Evolutionary conservation across 2,329 filamentous ascomycete genomes (phyloP).

Genomic region (Verticillium dahliae): DNA sequence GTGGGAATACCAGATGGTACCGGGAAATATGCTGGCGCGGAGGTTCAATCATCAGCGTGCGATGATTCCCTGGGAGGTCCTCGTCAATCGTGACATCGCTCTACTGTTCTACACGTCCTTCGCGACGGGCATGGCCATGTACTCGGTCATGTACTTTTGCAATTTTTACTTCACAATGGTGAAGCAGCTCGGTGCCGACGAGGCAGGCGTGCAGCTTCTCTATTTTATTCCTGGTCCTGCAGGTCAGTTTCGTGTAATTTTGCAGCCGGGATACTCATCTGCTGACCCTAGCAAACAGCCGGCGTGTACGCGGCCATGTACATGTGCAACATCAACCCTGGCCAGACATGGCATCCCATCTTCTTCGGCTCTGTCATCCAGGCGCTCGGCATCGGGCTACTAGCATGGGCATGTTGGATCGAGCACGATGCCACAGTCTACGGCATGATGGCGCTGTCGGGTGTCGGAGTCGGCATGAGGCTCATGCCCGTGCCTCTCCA

Average conservation of each 20-base stretch:
- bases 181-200: constrained; percentile 27
- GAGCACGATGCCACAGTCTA: constrained; percentile 46
- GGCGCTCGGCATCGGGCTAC: constrained; percentile 48
- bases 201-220: constrained; percentile 51
- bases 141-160: constrained; percentile 53
- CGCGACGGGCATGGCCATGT: constrained; percentile 49
- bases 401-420: constrained; percentile 49
- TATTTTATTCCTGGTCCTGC: constrained; percentile 60
- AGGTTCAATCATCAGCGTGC: constrained; percentile 48
- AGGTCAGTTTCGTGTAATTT: constrained; percentile 26
- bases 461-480: constrained; percentile 56
- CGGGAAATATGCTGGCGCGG: constrained; percentile 36
- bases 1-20: constrained; percentile 49
- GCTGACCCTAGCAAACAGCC: constrained; percentile 15
- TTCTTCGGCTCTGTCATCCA: constrained; percentile 50
- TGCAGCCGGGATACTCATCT: background rate
- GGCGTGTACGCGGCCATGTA: constrained; percentile 54
- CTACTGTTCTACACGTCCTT: constrained; percentile 59
- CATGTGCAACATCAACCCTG: constrained; percentile 53
- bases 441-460: constrained; percentile 60
- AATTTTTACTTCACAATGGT: constrained; percentile 63
- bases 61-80: constrained; percentile 58
- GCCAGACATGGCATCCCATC: constrained; percentile 55
- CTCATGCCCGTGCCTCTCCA: constrained; percentile 61
- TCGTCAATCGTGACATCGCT: constrained; percentile 49